Evolutionary conservation across 306 rosid genomes (phyloP).

Genomic region (Prunus mume): DNA sequence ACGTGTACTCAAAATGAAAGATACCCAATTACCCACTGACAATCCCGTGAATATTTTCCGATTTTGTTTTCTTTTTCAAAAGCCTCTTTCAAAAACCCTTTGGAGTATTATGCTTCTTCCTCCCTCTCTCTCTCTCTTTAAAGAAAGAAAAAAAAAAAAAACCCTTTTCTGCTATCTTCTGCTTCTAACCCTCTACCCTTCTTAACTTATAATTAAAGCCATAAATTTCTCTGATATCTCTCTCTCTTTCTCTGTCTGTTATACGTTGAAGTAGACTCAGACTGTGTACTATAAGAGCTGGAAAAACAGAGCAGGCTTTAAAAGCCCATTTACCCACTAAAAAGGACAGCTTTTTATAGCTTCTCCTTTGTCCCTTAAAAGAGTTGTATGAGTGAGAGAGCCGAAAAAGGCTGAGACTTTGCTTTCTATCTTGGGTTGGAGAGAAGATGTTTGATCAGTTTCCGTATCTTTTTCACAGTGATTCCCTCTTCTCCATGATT

Average conservation of each 20-base stretch:
- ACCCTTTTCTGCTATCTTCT: slow-evolving; percentile 13
- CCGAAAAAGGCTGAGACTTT: slow-evolving; percentile 30
- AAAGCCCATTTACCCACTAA: slow-evolving; percentile 30
- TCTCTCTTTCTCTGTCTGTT: slow-evolving; percentile 4
- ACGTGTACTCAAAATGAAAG: slow-evolving; percentile 62
- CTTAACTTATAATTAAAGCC: slow-evolving; percentile 37
- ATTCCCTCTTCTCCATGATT: slow-evolving; percentile 16
- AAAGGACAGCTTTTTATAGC: slow-evolving; percentile 41
- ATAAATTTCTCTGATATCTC: slow-evolving; percentile 28
- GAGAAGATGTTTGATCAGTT: slow-evolving; percentile 8
- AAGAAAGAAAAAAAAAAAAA: background rate
- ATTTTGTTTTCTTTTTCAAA: background rate
- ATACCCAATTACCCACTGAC: slow-evolving; percentile 45
- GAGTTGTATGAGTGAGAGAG: slow-evolving; percentile 25
- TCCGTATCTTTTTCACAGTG: slow-evolving; percentile 43
- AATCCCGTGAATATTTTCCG: slow-evolving; percentile 48
- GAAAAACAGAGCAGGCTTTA: slow-evolving; percentile 26
- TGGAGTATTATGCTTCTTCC: slow-evolving; percentile 18
- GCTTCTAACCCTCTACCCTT: slow-evolving; percentile 18
- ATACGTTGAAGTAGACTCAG: background rate
- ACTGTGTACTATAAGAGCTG: background rate
- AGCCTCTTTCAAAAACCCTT: slow-evolving; percentile 31
- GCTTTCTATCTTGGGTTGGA: slow-evolving; percentile 32
- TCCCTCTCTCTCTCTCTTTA: background rate
- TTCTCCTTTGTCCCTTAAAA: slow-evolving; percentile 50